Evolutionary conservation across 1,139 yeast genomes (phyloP).

Genomic region (Nadsonia starkeyi-henricii): DNA sequence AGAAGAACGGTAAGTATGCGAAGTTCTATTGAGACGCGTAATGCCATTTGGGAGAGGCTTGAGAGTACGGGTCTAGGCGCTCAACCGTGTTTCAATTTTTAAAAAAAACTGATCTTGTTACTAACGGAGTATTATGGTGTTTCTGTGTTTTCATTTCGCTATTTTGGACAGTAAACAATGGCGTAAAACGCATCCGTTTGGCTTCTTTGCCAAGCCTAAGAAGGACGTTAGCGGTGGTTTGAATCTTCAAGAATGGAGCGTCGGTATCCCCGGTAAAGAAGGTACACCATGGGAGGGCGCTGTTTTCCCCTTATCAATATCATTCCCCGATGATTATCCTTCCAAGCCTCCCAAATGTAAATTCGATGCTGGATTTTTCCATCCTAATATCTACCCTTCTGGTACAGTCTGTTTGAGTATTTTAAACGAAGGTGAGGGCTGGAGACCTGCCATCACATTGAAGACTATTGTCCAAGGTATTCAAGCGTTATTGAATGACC

Average conservation of each 20-base stretch:
- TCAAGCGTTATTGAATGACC: constrained; percentile 78
- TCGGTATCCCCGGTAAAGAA: constrained; percentile 89
- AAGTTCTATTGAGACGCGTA: constrained; percentile 5
- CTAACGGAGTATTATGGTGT: not conserved
- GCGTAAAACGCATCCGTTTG: constrained; percentile 98
- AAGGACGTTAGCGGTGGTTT: constrained; percentile 68
- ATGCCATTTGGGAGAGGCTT: not conserved
- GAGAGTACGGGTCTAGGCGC: too few relatives aligned
- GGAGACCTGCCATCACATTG: constrained; percentile 94
- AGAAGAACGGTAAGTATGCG: constrained; percentile 42
- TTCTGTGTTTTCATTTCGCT: not conserved
- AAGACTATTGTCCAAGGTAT: constrained; percentile 85
- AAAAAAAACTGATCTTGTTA: not conserved
- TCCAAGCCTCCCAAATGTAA: constrained; percentile 91
- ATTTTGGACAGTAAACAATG: constrained; percentile 55
- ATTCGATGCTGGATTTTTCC: constrained; percentile 81
- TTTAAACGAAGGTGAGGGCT: constrained; percentile 87
- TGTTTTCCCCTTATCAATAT: constrained; percentile 69
- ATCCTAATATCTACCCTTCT: constrained; percentile 93
- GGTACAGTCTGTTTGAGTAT: constrained; percentile 92
- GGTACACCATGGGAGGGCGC: constrained; percentile 85
- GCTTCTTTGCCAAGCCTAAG: constrained; percentile 83
- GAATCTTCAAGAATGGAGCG: constrained; percentile 78
- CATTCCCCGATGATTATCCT: constrained; percentile 85
- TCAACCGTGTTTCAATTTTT: too few relatives aligned